These are phyloP conservation scores for Haberlea rhodopensis DNA, from an alignment of 257 asterid genomes.

Conservation along the genomic window DNA sequence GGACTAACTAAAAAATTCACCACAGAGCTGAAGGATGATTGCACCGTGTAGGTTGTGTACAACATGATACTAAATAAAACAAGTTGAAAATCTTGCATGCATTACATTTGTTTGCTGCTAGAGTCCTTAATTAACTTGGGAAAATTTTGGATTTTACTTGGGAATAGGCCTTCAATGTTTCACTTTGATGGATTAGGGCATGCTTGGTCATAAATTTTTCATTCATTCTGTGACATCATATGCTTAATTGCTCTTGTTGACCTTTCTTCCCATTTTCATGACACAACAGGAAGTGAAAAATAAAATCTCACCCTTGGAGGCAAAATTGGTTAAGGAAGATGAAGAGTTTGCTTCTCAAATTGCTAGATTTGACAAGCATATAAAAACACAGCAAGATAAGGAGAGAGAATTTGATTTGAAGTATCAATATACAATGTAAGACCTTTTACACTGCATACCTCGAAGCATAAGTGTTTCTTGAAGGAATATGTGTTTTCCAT, in stretches of 20 bases:
- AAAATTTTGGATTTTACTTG: neutral
- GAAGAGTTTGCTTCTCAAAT: slow-evolving; percentile 48
- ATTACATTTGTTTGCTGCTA: slow-evolving; percentile 1
- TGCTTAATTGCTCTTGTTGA: slow-evolving; percentile 2
- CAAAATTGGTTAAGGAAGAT: slow-evolving; percentile 45
- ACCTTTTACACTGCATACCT: slow-evolving; percentile 18
- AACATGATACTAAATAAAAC: slow-evolving; percentile 14
- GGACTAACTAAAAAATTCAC: neutral
- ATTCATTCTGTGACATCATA: slow-evolving; percentile 6
- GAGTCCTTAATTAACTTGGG: neutral
- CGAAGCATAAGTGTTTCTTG: too few species aligned
- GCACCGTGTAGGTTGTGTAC: neutral
- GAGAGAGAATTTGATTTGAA: slow-evolving; percentile 70
- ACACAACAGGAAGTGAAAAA: slow-evolving; percentile 76
- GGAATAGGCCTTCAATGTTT: neutral
- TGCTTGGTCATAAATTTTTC: neutral
- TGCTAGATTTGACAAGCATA: slow-evolving; percentile 39
- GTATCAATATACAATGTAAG: slow-evolving; percentile 76
- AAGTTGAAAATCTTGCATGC: slow-evolving; percentile 16
- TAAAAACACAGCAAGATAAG: slow-evolving; percentile 56
- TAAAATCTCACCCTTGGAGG: slow-evolving; percentile 57
- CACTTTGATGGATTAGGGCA: slow-evolving; percentile 5
- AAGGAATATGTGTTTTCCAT: too few species aligned
- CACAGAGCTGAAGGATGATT: slow-evolving; percentile 11
- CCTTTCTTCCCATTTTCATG: slow-evolving; percentile 21